Evolutionary conservation across 176 grass and related monocot species (phyloP).

Genomic region (Raddia distichophylla): DNA sequence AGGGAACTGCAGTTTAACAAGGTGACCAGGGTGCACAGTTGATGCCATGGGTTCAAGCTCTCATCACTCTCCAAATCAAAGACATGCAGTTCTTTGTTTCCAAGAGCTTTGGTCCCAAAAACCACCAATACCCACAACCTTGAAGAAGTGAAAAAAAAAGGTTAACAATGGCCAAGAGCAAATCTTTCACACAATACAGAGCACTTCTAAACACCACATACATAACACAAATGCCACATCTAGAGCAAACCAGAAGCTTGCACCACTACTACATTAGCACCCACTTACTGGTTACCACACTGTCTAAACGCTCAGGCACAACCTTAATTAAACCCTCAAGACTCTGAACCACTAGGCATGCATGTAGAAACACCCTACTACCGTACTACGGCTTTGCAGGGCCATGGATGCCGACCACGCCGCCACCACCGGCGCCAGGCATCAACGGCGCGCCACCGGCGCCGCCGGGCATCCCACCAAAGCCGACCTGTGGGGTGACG

Average conservation of each 20-base stretch:
- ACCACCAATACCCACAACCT: not conserved
- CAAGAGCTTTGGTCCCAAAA: not conserved
- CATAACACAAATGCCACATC: not conserved
- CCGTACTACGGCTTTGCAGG: conserved; percentile 34
- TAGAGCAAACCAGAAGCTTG: conserved; percentile 20
- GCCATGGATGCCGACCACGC: conserved; percentile 37
- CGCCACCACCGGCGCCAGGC: not conserved
- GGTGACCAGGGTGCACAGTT: not conserved
- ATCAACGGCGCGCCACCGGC: conserved; percentile 16
- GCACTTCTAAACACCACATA: not conserved
- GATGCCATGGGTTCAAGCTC: not conserved
- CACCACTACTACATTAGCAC: not conserved
- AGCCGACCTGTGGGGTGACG: conserved; percentile 32
- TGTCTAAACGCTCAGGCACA: conserved; percentile 19
- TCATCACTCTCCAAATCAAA: not conserved
- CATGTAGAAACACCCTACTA: too few relatives aligned
- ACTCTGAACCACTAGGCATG: not conserved
- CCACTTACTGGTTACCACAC: not conserved
- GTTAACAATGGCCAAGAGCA: not conserved
- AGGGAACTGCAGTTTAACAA: not conserved
- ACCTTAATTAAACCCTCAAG: not conserved
- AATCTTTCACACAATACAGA: conserved; percentile 12
- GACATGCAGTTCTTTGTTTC: not conserved
- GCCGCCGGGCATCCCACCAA: conserved; percentile 37
- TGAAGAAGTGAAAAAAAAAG: not conserved